Evolutionary conservation across 2,329 filamentous ascomycete species (phyloP).

Genomic region (Simplicillium sp.): DNA sequence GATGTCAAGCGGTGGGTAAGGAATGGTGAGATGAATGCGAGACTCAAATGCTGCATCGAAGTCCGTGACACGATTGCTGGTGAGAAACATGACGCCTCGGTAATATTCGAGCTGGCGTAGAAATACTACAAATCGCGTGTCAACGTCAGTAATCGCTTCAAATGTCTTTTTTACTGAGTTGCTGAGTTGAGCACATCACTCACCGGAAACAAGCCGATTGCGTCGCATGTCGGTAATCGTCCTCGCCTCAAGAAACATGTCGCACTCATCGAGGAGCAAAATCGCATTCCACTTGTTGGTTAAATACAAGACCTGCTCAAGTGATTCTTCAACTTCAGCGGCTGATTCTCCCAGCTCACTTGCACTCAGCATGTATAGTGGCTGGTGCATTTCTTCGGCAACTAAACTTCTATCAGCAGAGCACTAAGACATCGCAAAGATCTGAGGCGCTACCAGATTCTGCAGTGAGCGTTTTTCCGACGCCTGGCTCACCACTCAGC

Average conservation of each 20-base stretch:
- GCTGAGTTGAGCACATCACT: not conserved
- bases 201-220: slow-evolving; percentile 15
- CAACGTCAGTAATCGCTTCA: no score
- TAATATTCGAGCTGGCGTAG: not conserved
- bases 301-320: slow-evolving; percentile 13
- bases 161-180: no score
- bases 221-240: slow-evolving; percentile 12
- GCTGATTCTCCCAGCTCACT: slow-evolving; percentile 15
- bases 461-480: slow-evolving; percentile 22
- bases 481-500: slow-evolving; percentile 20
- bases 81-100: not conserved
- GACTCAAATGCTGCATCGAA: not conserved
- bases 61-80: not conserved
- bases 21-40: slow-evolving; percentile 5
- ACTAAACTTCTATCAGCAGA: slow-evolving; percentile 8
- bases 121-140: not conserved
- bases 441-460: slow-evolving; percentile 8
- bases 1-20: not conserved
- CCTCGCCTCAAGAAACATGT: slow-evolving; percentile 17
- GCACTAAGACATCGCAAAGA: not conserved
- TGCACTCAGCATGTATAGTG: slow-evolving; percentile 16
- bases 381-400: slow-evolving; percentile 12
- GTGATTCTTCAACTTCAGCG: slow-evolving; percentile 10
- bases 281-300: slow-evolving; percentile 16
- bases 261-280: slow-evolving; percentile 17